phyloP scores from a whole-genome alignment of 345 rosid genomes.

The Hevea brasiliensis region DNA sequence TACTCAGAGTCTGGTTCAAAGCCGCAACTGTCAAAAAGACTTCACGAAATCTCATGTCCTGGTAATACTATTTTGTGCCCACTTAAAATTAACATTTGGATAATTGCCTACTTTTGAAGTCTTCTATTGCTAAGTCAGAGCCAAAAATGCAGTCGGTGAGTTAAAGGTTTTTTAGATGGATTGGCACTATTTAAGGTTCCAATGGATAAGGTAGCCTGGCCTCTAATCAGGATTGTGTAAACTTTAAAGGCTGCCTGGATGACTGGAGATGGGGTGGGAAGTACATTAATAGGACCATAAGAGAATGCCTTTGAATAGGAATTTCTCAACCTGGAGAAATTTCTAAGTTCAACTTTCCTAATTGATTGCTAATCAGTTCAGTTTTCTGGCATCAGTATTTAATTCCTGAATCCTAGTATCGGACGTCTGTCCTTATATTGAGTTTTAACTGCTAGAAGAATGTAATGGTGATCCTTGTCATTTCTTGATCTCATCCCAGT shows the following conservation, averaged over 20 bases:
- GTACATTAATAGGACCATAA: neutral
- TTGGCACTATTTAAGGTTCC: neutral
- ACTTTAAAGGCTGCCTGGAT: neutral
- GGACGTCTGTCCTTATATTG: no score
- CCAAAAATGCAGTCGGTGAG: neutral
- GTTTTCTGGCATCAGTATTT: neutral
- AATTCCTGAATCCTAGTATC: neutral
- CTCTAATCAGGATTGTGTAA: neutral
- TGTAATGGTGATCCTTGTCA: constrained; percentile 12
- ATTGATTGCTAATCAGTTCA: neutral
- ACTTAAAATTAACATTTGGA: neutral
- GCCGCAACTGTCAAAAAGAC: constrained; percentile 50
- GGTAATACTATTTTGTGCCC: constrained; percentile 35
- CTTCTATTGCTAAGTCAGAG: neutral
- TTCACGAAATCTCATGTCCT: constrained; percentile 68
- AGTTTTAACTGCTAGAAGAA: neutral
- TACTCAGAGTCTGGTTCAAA: constrained; percentile 41
- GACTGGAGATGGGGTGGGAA: neutral
- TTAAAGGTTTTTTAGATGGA: neutral
- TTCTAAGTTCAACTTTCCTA: neutral
- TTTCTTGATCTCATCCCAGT: constrained; percentile 36
- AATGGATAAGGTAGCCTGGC: neutral
- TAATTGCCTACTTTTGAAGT: neutral
- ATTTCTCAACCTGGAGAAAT: neutral
- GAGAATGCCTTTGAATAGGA: neutral